Conservation (phyloP, 1,284 basidiomycete genomes). For the Chalciporus piperatoides region DNA sequence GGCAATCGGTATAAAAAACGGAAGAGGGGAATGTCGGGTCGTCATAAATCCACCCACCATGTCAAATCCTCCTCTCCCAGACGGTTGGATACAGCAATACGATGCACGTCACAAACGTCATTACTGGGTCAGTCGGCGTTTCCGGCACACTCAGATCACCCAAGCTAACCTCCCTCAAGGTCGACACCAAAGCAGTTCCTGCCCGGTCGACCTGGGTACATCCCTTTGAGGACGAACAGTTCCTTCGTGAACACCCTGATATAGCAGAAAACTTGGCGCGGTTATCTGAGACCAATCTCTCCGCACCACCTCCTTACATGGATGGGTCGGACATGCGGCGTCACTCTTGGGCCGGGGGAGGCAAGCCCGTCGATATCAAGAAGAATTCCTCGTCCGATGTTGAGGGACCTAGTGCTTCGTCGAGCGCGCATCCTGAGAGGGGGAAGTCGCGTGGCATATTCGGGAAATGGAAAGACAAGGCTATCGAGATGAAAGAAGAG, state of each 20-base stretch:
- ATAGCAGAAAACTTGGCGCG: constrained; percentile 37
- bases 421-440: constrained; percentile 18
- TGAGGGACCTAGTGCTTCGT: background rate
- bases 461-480: constrained; percentile 58
- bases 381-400: background rate
- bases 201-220: constrained; percentile 69
- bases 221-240: constrained; percentile 65
- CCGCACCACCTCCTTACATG: constrained; percentile 32
- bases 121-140: constrained; percentile 35
- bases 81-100: constrained; percentile 60
- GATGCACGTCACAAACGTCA: constrained; percentile 34
- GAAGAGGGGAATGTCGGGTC: background rate
- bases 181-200: constrained; percentile 63
- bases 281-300: constrained; percentile 15
- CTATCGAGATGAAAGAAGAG: constrained; percentile 61
- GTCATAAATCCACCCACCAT: constrained; percentile 19
- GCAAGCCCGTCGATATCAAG: background rate
- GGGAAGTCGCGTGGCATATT: constrained; percentile 47
- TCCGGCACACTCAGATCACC: background rate
- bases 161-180: constrained; percentile 33
- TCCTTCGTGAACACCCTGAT: constrained; percentile 53
- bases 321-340: constrained; percentile 14
- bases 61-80: constrained; percentile 41
- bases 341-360: constrained; percentile 29
- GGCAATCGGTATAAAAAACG: background rate